phyloP scores from a whole-genome alignment of 2,329 filamentous ascomycete species.

The Scedosporium minutisporum region DNA sequence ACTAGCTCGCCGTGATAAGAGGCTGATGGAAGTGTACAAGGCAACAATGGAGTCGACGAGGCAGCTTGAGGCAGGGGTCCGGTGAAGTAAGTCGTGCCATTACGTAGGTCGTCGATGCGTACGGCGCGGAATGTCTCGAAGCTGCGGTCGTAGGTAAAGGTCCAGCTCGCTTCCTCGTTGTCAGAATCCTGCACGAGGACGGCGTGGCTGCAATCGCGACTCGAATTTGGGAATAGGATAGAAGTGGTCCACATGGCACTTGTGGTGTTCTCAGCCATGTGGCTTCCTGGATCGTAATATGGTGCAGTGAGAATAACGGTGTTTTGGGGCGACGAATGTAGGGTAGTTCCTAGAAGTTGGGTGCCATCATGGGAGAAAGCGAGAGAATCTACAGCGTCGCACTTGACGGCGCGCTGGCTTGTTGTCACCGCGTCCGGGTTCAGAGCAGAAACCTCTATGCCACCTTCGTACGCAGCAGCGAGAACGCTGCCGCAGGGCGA shows the following conservation, averaged over 20 bases:
- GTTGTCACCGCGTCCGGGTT: conserved; percentile 49
- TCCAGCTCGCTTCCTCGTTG: conserved; percentile 61
- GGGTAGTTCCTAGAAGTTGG: conserved; percentile 67
- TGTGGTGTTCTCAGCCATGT: conserved; percentile 56
- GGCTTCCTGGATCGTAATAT: conserved; percentile 64
- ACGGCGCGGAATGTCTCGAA: conserved; percentile 73
- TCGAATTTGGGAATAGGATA: conserved; percentile 75
- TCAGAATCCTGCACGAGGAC: conserved; percentile 54
- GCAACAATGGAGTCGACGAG: conserved; percentile 50
- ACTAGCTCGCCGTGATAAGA: conserved; percentile 63
- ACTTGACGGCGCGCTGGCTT: conserved; percentile 68
- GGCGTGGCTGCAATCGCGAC: conserved; percentile 67
- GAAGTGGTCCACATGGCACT: conserved; percentile 78
- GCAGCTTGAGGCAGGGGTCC: conserved; percentile 49
- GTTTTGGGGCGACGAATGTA: conserved; percentile 52
- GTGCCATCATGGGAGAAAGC: conserved; percentile 70
- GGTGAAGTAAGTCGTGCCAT: conserved; percentile 71
- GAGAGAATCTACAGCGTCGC: conserved; percentile 63
- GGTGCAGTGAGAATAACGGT: conserved; percentile 72
- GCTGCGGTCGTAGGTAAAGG: conserved; percentile 67
- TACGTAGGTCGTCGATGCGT: conserved; percentile 62
- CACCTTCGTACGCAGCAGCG: conserved; percentile 75
- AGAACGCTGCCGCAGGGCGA: conserved; percentile 75
- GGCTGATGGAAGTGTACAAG: conserved; percentile 59
- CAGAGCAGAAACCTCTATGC: conserved; percentile 79